Evolutionary conservation across 2,329 filamentous ascomycete species (phyloP).

Genomic region (Trichoderma breve): DNA sequence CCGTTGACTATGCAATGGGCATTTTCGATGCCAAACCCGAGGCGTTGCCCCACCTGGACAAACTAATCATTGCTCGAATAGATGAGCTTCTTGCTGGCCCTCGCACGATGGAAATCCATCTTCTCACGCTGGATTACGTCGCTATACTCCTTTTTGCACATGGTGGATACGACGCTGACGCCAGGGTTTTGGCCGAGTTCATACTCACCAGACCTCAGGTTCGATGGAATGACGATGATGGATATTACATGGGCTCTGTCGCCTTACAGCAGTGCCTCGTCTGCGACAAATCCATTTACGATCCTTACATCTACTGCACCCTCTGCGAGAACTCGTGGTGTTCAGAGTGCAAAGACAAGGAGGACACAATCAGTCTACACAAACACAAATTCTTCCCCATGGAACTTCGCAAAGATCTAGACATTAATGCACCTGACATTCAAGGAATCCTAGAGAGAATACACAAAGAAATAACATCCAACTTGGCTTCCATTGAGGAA

Average conservation of each 20-base stretch:
- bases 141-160: background rate
- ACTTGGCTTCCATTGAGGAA: background rate
- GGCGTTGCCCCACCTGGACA: conserved; percentile 1
- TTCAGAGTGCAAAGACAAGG: background rate
- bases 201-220: conserved; percentile 8
- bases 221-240: conserved; percentile 2
- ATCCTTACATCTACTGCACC: conserved; percentile 11
- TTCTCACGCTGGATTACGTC: background rate
- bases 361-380: conserved; percentile 1
- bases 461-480: background rate
- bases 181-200: background rate
- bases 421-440: conserved; percentile 15
- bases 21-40: background rate
- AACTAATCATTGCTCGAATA: background rate
- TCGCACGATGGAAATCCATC: conserved; percentile 3
- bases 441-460: conserved; percentile 13
- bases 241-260: background rate
- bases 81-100: conserved; percentile 11
- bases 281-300: conserved; percentile 1
- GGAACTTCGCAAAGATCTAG: background rate
- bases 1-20: conserved; percentile 20
- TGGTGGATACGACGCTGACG: background rate
- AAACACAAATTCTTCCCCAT: conserved; percentile 6
- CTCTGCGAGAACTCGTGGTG: conserved; percentile 17
- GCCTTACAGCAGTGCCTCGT: background rate